Evolutionary conservation across 768 basidiomycete genomes (phyloP).

Genomic region (Imleria badia): DNA sequence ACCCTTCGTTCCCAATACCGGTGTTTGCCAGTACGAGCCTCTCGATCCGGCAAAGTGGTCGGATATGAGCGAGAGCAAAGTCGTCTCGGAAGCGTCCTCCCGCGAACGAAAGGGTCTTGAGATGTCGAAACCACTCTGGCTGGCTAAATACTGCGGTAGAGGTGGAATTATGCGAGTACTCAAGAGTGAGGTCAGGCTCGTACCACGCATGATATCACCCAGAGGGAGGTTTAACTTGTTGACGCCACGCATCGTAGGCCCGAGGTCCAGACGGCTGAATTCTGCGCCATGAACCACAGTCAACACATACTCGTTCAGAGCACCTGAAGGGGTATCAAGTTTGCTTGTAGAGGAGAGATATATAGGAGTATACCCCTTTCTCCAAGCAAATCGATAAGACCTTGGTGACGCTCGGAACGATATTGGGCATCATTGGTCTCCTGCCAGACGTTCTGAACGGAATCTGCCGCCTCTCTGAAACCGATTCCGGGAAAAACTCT

Average conservation of each 20-base stretch:
- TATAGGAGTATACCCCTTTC: conserved; percentile 28
- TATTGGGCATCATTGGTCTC: neutral
- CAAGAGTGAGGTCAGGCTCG: neutral
- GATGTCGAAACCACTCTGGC: conserved; percentile 49
- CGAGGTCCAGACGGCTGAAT: conserved; percentile 44
- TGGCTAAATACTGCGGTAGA: conserved; percentile 45
- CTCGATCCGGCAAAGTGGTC: conserved; percentile 51
- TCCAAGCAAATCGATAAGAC: conserved; percentile 36
- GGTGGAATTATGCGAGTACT: neutral
- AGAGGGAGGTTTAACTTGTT: conserved; percentile 51
- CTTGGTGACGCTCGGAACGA: conserved; percentile 35
- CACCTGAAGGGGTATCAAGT: conserved; percentile 34
- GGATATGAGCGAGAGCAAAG: conserved; percentile 50
- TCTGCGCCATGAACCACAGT: conserved; percentile 46
- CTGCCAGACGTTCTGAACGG: neutral
- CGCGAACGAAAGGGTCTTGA: conserved; percentile 51
- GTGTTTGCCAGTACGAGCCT: conserved; percentile 51
- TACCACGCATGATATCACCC: conserved; percentile 45
- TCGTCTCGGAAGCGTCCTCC: conserved; percentile 43
- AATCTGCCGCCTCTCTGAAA: conserved; percentile 2
- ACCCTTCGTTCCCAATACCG: conserved; percentile 64
- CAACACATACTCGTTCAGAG: conserved; percentile 46
- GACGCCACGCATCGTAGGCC: conserved; percentile 45
- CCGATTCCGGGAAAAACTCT: neutral
- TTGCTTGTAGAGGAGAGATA: conserved; percentile 30